These are phyloP conservation scores for Glebionis coronaria DNA, from an alignment of 129 eudicot species.

Conservation along the genomic window DNA sequence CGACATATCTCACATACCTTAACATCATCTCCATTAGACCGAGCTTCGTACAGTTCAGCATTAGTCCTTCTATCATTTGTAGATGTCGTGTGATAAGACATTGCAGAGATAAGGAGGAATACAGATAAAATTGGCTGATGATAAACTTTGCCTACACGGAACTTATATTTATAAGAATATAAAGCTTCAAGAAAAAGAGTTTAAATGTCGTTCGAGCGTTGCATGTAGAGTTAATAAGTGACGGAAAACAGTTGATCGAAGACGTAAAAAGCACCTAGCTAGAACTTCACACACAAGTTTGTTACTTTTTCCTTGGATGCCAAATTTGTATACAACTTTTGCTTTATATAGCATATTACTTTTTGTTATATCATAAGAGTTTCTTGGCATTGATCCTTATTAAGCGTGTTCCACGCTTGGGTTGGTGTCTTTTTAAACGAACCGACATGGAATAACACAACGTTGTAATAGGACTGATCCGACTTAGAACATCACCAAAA, in stretches of 20 bases:
- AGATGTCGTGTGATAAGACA: constrained; percentile 3
- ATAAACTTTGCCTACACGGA: too few species aligned
- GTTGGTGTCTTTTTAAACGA: background rate
- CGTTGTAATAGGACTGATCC: background rate
- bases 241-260: too few species aligned
- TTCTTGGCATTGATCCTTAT: background rate
- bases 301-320: too few species aligned
- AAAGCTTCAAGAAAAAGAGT: too few species aligned
- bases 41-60: constrained; percentile 6
- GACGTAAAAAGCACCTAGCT: too few species aligned
- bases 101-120: background rate
- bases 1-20: constrained; percentile 21
- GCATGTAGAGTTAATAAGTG: too few species aligned
- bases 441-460: background rate
- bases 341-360: background rate
- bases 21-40: constrained; percentile 11
- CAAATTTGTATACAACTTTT: background rate
- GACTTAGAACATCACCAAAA: background rate
- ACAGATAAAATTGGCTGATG: too few species aligned
- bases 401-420: background rate
- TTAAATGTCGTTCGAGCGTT: too few species aligned
- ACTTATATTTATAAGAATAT: too few species aligned
- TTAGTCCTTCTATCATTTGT: constrained; percentile 4
- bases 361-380: background rate
- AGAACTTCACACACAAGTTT: too few species aligned